Base-by-base conservation (phyloP, 2,329 filamentous ascomycete species). In the Dactylonectria macrodidyma region DNA sequence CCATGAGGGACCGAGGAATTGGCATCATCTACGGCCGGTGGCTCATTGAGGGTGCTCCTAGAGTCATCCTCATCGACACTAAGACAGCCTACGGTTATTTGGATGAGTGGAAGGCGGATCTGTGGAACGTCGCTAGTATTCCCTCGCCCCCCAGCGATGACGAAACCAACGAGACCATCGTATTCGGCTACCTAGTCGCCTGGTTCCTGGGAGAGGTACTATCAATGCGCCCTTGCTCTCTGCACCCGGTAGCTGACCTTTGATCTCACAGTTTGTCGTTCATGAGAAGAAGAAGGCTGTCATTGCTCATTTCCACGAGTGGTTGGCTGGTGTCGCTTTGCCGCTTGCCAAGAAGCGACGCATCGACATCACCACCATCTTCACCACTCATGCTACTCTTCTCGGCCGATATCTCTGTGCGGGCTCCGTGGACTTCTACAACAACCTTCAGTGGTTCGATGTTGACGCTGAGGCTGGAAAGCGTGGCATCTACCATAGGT, bases 251-350 rank as follows among this genome's bases (percentile, higher is more conserved):
- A 50, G 55, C 65, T 75, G 68, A 74, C 69, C 54, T 51, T 70
- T 38, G 44, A 33, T 9, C 59, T 75, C 26, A 36, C 62, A 97
- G 95, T 98, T 95, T 81, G 94, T 97, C 70, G 94, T 92, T 77
- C 95, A 97, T 80, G 95, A 98, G 83, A 96, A 93, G 83, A 92
- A 91, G 73, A 93, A 90, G 78, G 96, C 96, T 3, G 94, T 99
- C 72, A 96, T 98, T 81, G 96, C 95, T 63, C 96, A 99, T 82
- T 98, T 98, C 86, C 96, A 99, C 85, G 96, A 99, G 83, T 99
- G 96, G 96, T 89, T 99, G 62, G 92, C 96, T 11, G 96, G 95
- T 82, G 96, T 98, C 57, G 95, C 94, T 58, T 87, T 98, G 38
- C 96, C 96, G 30, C 88, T 98, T 73, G 92, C 91, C 84, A 97